phyloP scores from a whole-genome alignment of 768 basidiomycete genomes.

The Boletales sp. region DNA sequence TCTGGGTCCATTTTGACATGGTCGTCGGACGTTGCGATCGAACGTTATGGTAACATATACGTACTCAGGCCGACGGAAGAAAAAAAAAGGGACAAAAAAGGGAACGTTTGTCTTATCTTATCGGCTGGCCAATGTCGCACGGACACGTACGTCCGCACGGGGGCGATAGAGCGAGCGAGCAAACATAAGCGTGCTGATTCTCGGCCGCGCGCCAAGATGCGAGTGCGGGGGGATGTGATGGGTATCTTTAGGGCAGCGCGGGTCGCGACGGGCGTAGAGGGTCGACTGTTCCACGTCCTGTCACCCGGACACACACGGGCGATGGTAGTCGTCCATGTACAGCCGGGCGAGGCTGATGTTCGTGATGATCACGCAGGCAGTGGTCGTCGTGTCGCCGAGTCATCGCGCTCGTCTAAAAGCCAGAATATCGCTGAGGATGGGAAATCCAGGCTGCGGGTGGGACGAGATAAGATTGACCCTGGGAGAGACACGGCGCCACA shows the following conservation, averaged over 20 bases:
- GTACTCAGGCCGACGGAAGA: slow-evolving; percentile 16
- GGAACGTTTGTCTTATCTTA: slow-evolving; percentile 29
- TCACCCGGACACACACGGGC: slow-evolving; percentile 9
- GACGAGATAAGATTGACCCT: slow-evolving; percentile 33
- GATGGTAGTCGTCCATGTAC: too few relatives aligned
- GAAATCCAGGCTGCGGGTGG: slow-evolving; percentile 12
- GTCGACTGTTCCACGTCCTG: slow-evolving; percentile 19
- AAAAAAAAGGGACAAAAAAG: slow-evolving; percentile 12
- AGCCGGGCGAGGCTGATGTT: not conserved
- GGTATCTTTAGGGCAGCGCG: slow-evolving; percentile 10
- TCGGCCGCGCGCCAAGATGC: slow-evolving; percentile 9
- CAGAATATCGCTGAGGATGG: slow-evolving; percentile 8
- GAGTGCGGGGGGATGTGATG: slow-evolving; percentile 5
- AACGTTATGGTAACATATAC: slow-evolving; percentile 2
- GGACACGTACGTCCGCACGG: slow-evolving; percentile 21
- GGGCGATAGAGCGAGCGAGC: slow-evolving; percentile 19
- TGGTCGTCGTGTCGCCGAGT: not conserved
- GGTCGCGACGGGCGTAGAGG: slow-evolving; percentile 17
- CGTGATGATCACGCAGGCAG: slow-evolving; percentile 16
- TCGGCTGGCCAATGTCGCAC: slow-evolving; percentile 17
- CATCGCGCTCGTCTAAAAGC: slow-evolving; percentile 4
- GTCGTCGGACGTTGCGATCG: not conserved
- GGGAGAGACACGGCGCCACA: slow-evolving; percentile 22
- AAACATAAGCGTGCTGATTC: slow-evolving; percentile 6
- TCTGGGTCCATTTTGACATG: not conserved